A percentile compares a stretch with the other conserved stretches of the same genome.
phyloP scores from a whole-genome alignment of 345 rosid genomes.

The Eucalyptus camaldulensis region DNA sequence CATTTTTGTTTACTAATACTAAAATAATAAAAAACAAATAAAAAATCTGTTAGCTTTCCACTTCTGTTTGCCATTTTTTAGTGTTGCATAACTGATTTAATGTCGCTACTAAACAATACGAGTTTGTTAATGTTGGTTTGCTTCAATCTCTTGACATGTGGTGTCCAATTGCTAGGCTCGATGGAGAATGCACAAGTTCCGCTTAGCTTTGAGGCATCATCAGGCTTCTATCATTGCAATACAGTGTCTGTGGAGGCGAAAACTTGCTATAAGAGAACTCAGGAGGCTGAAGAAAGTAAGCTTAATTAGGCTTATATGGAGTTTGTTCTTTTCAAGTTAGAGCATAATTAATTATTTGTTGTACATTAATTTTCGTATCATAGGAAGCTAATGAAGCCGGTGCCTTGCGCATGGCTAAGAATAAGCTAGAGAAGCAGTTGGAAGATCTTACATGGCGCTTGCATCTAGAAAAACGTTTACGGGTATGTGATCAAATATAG shows the following conservation, averaged over 20 bases:
- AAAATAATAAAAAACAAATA: not conserved
- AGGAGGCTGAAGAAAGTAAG: conserved; percentile 67
- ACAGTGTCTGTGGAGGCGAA: conserved; percentile 88
- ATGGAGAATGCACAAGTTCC: conserved; percentile 74
- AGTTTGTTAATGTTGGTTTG: not conserved
- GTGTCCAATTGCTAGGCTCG: conserved; percentile 29
- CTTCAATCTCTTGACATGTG: not conserved
- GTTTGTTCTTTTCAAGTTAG: not conserved
- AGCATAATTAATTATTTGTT: not conserved
- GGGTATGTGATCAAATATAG: conserved; percentile 31
- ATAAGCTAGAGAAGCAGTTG: conserved; percentile 84
- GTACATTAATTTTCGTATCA: not conserved
- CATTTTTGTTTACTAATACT: not conserved
- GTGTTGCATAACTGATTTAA: not conserved
- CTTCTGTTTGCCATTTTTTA: not conserved
- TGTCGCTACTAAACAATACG: not conserved
- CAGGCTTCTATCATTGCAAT: conserved; percentile 61
- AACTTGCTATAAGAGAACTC: conserved; percentile 73
- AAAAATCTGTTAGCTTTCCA: not conserved
- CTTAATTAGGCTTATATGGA: not conserved
- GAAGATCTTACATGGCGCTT: conserved; percentile 94
- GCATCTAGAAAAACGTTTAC: conserved; percentile 78
- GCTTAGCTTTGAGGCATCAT: conserved; percentile 38
- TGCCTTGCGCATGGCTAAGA: conserved; percentile 88
- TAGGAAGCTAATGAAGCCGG: conserved; percentile 96